These are phyloP conservation scores for Cryptomeria japonica DNA, from an alignment of 75 land plant genomes.

Conservation along the genomic window DNA sequence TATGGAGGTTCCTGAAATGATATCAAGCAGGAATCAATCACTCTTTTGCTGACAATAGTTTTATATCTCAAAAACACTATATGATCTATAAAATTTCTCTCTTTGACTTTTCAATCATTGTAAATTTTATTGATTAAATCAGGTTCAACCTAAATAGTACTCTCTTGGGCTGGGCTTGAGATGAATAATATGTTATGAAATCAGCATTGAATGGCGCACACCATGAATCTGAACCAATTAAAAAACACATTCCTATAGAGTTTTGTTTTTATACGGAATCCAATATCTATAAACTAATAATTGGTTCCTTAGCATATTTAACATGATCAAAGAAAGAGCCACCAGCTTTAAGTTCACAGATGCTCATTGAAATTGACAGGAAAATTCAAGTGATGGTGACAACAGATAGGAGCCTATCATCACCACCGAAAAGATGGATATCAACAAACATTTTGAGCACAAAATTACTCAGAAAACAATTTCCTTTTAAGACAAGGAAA, in stretches of 20 bases:
- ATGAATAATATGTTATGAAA: background rate
- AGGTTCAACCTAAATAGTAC: background rate
- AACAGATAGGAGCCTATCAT: background rate
- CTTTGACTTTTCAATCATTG: background rate
- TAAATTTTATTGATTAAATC: background rate
- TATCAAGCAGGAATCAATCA: background rate
- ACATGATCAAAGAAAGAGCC: background rate
- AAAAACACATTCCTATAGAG: background rate
- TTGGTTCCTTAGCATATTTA: slow-evolving; percentile 2
- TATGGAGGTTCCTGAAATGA: background rate
- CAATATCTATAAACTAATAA: background rate
- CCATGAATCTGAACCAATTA: background rate
- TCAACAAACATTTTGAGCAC: background rate
- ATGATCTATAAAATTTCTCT: background rate
- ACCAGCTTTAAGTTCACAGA: background rate
- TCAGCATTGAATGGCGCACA: background rate
- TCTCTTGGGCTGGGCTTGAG: background rate
- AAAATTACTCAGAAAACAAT: background rate
- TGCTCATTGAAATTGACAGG: background rate
- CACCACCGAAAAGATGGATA: background rate
- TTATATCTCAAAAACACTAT: background rate
- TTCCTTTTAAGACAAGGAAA: background rate
- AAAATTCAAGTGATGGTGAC: background rate
- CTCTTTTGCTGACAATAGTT: background rate
- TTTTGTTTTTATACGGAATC: background rate